These are phyloP conservation scores for Botrytis fragariae DNA, from an alignment of 2,329 filamentous ascomycete species.

Conservation along the genomic window DNA sequence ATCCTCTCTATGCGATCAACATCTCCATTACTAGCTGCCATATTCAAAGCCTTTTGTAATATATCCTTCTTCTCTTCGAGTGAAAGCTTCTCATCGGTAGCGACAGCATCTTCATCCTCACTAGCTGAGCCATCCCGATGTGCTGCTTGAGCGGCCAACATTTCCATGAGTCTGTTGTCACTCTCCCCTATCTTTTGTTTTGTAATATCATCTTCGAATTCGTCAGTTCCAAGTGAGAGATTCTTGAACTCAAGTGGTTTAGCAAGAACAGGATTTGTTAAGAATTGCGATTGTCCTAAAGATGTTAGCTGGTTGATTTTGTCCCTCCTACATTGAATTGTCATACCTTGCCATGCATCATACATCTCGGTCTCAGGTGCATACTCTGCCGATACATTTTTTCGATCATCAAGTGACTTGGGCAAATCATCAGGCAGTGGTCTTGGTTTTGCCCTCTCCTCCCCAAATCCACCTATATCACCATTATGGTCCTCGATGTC, in stretches of 20 bases:
- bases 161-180: conserved; percentile 87
- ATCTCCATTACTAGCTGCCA: conserved; percentile 96
- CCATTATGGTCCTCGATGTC: conserved; percentile 54
- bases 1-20: conserved; percentile 75
- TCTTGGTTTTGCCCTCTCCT: conserved; percentile 43
- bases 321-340: conserved; percentile 6
- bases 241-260: conserved; percentile 80
- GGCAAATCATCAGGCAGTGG: conserved; percentile 80
- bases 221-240: conserved; percentile 75
- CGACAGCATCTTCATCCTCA: conserved; percentile 77
- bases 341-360: conserved; percentile 91
- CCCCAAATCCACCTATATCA: conserved; percentile 38
- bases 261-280: conserved; percentile 80
- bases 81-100: conserved; percentile 69
- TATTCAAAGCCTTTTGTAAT: conserved; percentile 84
- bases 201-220: conserved; percentile 61
- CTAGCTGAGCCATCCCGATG: conserved; percentile 71
- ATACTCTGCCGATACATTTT: conserved; percentile 58
- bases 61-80: conserved; percentile 75
- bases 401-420: conserved; percentile 85
- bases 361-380: conserved; percentile 92
- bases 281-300: conserved; percentile 89
- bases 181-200: conserved; percentile 66
- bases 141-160: conserved; percentile 91
- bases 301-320: conserved; percentile 25